Conservation (phyloP, 2,329 filamentous ascomycete genomes). For the Tolypocladium ovalisporum region DNA sequence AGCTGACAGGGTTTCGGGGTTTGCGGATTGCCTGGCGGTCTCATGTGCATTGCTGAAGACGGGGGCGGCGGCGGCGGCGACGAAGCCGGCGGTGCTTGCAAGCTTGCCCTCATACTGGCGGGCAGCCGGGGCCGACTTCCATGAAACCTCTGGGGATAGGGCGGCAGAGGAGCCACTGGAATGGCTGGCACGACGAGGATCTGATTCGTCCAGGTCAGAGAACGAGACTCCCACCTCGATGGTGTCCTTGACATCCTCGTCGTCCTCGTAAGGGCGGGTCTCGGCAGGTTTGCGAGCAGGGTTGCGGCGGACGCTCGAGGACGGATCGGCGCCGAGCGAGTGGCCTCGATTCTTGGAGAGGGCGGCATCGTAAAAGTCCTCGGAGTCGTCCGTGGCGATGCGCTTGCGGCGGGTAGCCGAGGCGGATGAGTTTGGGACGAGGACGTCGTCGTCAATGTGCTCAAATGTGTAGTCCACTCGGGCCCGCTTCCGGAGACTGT, state of each 20-base stretch:
- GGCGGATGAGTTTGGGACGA: conserved; percentile 22
- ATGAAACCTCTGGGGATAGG: conserved; percentile 8
- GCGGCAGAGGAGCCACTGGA: conserved; percentile 19
- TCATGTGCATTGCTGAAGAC: neutral
- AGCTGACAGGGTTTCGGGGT: neutral
- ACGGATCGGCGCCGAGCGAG: conserved; percentile 23
- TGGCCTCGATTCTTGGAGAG: conserved; percentile 24
- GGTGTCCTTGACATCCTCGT: conserved; percentile 44
- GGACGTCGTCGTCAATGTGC: conserved; percentile 37
- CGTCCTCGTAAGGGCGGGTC: conserved; percentile 23
- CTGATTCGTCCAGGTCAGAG: conserved; percentile 21
- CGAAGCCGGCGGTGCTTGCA: neutral
- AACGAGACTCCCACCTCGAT: conserved; percentile 41
- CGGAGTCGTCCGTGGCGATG: conserved; percentile 21
- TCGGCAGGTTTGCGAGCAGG: conserved; percentile 27
- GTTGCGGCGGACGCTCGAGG: conserved; percentile 26
- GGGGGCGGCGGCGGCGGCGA: too few species aligned
- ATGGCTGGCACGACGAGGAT: conserved; percentile 11
- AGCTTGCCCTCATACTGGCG: neutral
- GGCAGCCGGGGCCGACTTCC: conserved; percentile 7
- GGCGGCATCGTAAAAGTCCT: conserved; percentile 14
- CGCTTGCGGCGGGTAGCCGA: conserved; percentile 25
- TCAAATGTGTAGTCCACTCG: conserved; percentile 47
- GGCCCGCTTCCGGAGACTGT: conserved; percentile 44
- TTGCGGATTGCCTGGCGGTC: neutral